phyloP scores from a whole-genome alignment of 805 yeast species.

The Pichia eremophila region DNA sequence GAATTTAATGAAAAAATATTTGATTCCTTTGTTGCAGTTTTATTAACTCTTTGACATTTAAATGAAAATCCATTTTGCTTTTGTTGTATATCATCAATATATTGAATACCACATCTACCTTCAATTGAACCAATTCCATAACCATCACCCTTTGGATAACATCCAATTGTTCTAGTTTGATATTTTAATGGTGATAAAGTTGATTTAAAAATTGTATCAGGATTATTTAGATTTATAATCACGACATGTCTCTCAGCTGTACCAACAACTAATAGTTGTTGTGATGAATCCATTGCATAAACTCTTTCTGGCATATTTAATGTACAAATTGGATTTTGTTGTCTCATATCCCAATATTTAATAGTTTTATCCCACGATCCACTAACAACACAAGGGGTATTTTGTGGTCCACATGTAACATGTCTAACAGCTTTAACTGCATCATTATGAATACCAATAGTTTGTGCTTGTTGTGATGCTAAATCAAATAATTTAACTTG shows the following conservation, averaged over 20 bases:
- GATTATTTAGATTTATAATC: constrained; percentile 71
- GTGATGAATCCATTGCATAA: constrained; percentile 77
- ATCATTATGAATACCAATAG: constrained; percentile 78
- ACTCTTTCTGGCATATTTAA: constrained; percentile 83
- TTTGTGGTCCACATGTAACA: constrained; percentile 79
- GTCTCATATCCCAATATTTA: constrained; percentile 90
- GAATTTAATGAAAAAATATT: constrained; percentile 72
- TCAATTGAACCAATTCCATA: constrained; percentile 89
- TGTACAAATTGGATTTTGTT: constrained; percentile 72
- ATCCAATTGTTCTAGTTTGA: constrained; percentile 76
- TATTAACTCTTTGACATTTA: constrained; percentile 82
- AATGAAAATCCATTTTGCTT: constrained; percentile 72
- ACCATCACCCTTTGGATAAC: constrained; percentile 89
- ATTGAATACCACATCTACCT: constrained; percentile 92
- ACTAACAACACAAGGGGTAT: constrained; percentile 73
- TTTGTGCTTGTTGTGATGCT: constrained; percentile 70
- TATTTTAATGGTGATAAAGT: constrained; percentile 71
- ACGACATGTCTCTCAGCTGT: constrained; percentile 83
- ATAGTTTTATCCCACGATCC: constrained; percentile 97
- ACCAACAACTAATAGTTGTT: constrained; percentile 80
- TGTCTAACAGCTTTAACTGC: constrained; percentile 67
- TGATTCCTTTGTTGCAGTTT: constrained; percentile 46
- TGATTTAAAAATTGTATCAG: constrained; percentile 71
- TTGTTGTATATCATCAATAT: constrained; percentile 76
- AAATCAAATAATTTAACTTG: constrained; percentile 78